Evolutionary conservation across 1,139 yeast genomes (phyloP), one percentile per base, ranked within the genome.

Genomic region (Suhomyces bokatorum): DNA sequence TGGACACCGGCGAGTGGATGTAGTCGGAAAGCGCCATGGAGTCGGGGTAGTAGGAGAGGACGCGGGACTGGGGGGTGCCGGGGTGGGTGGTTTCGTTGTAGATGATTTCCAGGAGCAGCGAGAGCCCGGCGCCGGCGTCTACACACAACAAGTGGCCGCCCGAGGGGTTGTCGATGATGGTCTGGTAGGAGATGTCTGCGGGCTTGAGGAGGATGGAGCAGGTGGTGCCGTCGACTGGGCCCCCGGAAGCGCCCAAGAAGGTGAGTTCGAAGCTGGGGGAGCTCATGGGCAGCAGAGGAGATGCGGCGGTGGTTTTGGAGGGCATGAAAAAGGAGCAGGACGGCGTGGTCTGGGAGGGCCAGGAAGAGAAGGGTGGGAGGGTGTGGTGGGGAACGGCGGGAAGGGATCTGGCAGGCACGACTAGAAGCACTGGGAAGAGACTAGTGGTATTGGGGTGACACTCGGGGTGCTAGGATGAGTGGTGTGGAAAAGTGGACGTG

Each of bases 101-200:
- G 6, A 85, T 69, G 37, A 83, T 72, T 36, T 80, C 82, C 1
- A 78, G 60, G 8, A 89, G 61, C 42, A 78, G 78, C 2, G 82
- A 68, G 35, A 86, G 56, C 1, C 96, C 90, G 6, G 85, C 72
- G 0, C 97, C 97, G 2, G 89, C 95, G 61, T 90, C 97, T 9
- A 90, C 63, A 40, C 86, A 80, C 11, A 86, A 48, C 6, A 85
- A 55, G 10, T 31, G 17, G 12, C 37, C 41, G 2, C 22, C 15
- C 27, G 30, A 17, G 11, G 15, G 15, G 30, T 39, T 34, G 40
- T 52, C 51, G 2, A 75, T 37, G 3, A 78, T 64, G 2, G 69
- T 63, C 2, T 53, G 40, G 53, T 73, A 82, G 0, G 75, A 53
- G 1, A 74, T 49, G 4, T 59, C 48, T 1, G 73, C 57, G 0